Base-by-base conservation (phyloP, 768 basidiomycete species). In the Tylopilus balloui region DNA sequence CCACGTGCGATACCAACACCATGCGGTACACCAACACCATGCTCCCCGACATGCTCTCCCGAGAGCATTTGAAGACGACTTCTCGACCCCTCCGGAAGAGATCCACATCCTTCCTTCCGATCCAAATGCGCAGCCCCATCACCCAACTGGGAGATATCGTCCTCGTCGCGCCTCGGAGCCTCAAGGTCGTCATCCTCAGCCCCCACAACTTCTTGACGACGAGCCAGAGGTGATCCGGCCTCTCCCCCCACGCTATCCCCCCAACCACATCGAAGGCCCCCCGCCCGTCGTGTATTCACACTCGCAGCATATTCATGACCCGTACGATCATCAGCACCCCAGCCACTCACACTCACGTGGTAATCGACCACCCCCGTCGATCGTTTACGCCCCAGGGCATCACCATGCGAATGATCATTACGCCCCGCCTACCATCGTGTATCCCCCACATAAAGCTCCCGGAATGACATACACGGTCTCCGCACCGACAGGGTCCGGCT, bases 391-490 rank as follows among this genome's bases (percentile, higher is more conserved):
- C 17, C 78, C 82, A 4, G 59, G 53, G 31, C 48, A 37, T 67
- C 75, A 32, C 46, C 74, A 74, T 55, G 67, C 71, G 23, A 69
- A 62, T 46, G 70, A 78, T 45, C 74, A 76, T 55, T 85, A 85
- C 54, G 69, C 78, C 8, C 82, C 83, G 15, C 82, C 82, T 13
- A 72, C 76, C 0, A 78, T 84, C 49, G 77, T 78, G 11, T 76
- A 81, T 52, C 75, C 82, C 39, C 78, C 53, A 69, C 73, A 53
- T 64, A 75, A 68, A 74, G 77, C 42, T 71, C 82, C 83, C 47
- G 81, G 81, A 4, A 78, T 86, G 71, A 78, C 79, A 3, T 80
- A 85, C 61, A 85, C 83, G 48, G 81, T 84, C 45, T 85, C 84
- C n/a, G 77, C 79, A 17, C 81, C 83, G 7, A 20, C 76, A 51